These are phyloP conservation scores for Leptographium procerum DNA, from an alignment of 2,329 filamentous ascomycete species.

Conservation along the genomic window DNA sequence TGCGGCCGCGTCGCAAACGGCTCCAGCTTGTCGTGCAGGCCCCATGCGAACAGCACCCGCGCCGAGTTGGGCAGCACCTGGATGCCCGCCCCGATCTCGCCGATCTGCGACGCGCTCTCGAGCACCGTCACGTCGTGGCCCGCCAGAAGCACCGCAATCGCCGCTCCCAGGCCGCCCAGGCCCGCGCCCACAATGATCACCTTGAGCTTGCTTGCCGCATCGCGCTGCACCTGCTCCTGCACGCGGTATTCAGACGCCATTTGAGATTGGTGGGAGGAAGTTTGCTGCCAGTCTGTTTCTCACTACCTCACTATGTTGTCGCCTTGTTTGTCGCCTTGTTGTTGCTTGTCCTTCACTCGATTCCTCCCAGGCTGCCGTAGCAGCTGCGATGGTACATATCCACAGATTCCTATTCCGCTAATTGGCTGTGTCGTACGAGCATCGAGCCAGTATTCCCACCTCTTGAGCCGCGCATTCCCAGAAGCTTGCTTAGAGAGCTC, in stretches of 20 bases:
- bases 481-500: no score
- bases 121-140: slow-evolving; percentile 28
- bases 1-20: slow-evolving; percentile 6
- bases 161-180: slow-evolving; percentile 25
- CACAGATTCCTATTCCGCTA: not conserved
- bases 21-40: slow-evolving; percentile 8
- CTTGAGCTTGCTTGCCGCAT: slow-evolving; percentile 2
- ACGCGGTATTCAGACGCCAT: not conserved
- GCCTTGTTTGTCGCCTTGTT: no score
- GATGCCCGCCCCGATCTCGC: slow-evolving; percentile 29
- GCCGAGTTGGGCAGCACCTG: slow-evolving; percentile 27
- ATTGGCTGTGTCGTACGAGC: not conserved
- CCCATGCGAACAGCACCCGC: slow-evolving; percentile 20
- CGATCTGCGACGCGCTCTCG: slow-evolving; percentile 26
- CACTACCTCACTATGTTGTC: not conserved
- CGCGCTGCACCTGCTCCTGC: not conserved
- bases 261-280: no score
- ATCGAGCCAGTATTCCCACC: no score
- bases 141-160: slow-evolving; percentile 25
- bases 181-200: slow-evolving; percentile 13
- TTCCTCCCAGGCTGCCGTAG: not conserved
- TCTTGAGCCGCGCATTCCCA: not conserved
- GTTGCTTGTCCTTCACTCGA: not conserved
- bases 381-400: not conserved
- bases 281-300: not conserved